These are phyloP conservation scores for Umbelopsis isabellina DNA, from an alignment of 192 early-diverging fungal species.

Conservation along the genomic window DNA sequence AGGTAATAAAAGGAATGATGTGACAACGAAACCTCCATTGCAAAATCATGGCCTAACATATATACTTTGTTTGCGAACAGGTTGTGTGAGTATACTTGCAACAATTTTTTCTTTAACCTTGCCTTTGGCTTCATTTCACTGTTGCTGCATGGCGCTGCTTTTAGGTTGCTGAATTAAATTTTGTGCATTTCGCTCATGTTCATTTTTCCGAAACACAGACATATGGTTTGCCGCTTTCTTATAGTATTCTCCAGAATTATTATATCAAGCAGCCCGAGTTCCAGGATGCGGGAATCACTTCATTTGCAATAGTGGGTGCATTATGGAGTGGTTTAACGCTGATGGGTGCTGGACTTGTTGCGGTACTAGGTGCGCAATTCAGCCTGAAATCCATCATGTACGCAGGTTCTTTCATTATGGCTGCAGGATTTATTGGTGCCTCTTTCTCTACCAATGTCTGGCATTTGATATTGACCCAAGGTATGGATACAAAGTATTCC, in stretches of 20 bases:
- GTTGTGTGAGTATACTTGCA: no score
- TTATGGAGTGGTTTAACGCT: background rate
- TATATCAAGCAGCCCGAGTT: slow-evolving; percentile 14
- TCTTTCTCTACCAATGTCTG: slow-evolving; percentile 1
- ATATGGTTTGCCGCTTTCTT: slow-evolving; percentile 17
- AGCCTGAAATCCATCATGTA: slow-evolving; percentile 19
- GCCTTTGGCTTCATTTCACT: no score
- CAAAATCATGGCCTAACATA: no score
- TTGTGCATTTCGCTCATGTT: no score
- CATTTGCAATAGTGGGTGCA: background rate
- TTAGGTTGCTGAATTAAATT: no score
- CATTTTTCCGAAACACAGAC: no score
- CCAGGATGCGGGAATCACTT: background rate
- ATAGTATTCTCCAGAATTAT: slow-evolving; percentile 15
- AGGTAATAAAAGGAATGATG: background rate
- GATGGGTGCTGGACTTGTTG: background rate
- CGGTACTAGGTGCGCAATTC: background rate
- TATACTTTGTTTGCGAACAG: no score
- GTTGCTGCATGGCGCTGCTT: no score
- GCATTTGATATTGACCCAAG: slow-evolving; percentile 5
- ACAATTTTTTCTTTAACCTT: no score
- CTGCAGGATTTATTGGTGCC: background rate
- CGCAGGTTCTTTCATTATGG: slow-evolving; percentile 17
- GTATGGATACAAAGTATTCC: background rate
- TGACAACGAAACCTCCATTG: no score